Percentiles rank a stretch among this genome's conserved stretches.
Evolutionary conservation across 179 eudicot species (phyloP).

Genomic region (Camellia oleifera): DNA sequence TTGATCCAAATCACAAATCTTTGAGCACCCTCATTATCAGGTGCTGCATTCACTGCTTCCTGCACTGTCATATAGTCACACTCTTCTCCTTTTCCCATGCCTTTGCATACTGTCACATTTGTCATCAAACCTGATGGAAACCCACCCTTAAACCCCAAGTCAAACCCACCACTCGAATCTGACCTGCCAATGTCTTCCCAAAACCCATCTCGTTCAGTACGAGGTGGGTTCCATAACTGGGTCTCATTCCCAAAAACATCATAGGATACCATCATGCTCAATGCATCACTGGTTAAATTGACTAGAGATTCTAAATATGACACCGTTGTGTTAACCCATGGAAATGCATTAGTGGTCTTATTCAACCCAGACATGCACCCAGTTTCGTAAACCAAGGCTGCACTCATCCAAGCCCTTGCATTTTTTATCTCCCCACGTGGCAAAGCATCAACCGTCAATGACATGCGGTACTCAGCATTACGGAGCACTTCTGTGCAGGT

Average conservation of each 20-base stretch:
- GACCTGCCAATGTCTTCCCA: conserved; percentile 42
- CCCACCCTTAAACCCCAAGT: conserved; percentile 19
- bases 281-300: conserved; percentile 45
- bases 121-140: conserved; percentile 33
- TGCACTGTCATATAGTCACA: conserved; percentile 57
- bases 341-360: conserved; percentile 52
- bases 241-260: conserved; percentile 46
- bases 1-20: conserved; percentile 61
- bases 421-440: conserved; percentile 42
- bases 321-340: conserved; percentile 39
- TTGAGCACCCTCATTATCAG: conserved; percentile 25
- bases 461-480: conserved; percentile 40
- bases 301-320: conserved; percentile 41
- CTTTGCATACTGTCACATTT: conserved; percentile 62
- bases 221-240: conserved; percentile 47
- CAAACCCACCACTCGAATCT: conserved; percentile 15
- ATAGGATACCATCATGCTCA: conserved; percentile 54
- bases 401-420: conserved; percentile 75
- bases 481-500: conserved; percentile 50
- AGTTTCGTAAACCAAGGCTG: conserved; percentile 59
- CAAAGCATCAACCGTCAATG: conserved; percentile 26
- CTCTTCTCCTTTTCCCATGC: conserved; percentile 13
- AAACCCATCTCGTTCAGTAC: conserved; percentile 75
- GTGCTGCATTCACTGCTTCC: conserved; percentile 67
- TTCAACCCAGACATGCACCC: conserved; percentile 68